These are phyloP conservation scores for Hypoxylon fragiforme DNA, from an alignment of 495 filamentous ascomycete species.

Conservation along the genomic window DNA sequence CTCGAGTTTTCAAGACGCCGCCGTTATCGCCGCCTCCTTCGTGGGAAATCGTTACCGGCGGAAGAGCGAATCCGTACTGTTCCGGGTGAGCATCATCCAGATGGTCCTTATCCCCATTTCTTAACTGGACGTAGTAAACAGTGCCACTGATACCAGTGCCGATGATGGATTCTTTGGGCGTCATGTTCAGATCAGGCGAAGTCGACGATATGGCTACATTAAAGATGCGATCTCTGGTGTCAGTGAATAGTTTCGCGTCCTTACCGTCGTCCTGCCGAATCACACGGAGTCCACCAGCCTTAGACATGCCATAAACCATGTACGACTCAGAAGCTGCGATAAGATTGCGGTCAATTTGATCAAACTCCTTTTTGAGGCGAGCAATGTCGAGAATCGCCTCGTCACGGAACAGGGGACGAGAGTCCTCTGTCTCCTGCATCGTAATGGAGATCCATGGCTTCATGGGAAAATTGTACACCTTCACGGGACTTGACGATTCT, in stretches of 20 bases:
- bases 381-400: conserved; percentile 85
- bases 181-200: conserved; percentile 47
- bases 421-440: conserved; percentile 49
- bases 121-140: conserved; percentile 86
- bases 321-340: conserved; percentile 87
- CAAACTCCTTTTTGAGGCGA: conserved; percentile 92
- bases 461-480: conserved; percentile 94
- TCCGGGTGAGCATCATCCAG: conserved; percentile 73
- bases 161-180: conserved; percentile 73
- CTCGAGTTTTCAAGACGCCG: conserved; percentile 93
- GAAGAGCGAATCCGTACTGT: conserved; percentile 77
- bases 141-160: conserved; percentile 91
- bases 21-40: conserved; percentile 83
- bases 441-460: conserved; percentile 87
- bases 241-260: conserved; percentile 84
- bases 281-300: conserved; percentile 85
- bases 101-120: conserved; percentile 68
- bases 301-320: conserved; percentile 91
- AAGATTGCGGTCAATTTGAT: conserved; percentile 92
- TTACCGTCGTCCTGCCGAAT: conserved; percentile 92
- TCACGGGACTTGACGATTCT: conserved; percentile 64
- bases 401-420: conserved; percentile 61
- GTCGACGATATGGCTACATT: conserved; percentile 81
- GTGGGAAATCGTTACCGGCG: conserved; percentile 67
- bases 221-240: conserved; percentile 87